Base-by-base conservation (phyloP, 2,329 filamentous ascomycete species). In the Fusarium dimerum region DNA sequence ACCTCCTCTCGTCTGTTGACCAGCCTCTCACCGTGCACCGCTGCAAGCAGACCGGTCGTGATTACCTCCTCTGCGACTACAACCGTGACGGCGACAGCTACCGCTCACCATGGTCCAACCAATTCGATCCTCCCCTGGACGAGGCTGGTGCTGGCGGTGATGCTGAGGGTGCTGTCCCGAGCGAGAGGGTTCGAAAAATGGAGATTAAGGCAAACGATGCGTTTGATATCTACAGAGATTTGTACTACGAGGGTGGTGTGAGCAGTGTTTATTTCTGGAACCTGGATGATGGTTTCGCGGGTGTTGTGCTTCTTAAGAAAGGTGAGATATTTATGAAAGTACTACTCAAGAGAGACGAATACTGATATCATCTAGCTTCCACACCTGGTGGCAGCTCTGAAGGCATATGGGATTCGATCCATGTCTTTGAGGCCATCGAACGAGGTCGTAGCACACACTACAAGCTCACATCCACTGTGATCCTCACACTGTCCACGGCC, bases 221-320 rank as follows among this genome's bases (percentile, higher is more conserved):
- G 6, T 96, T 99, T 75, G 94, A 99, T 74, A 86, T 97, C 49
- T 99, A 99, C 75, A 80, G 94, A 57, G 93, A 97, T 73, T 77
- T 99, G 74, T 99, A 96, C 77, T 96, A 96, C 70, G 94, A 97
- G 77, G 94, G 94, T 5, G 93, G 94, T 29, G 90, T 96, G 55
- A 94, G 90, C 63, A 95, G 90, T 68, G 94, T 97, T 39, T 99
- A 99, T 74, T 90, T 99, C 58, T 99, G 94, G 94, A 94, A 97
- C 70, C 77, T 97, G 71, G 94, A 99, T 66, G 94, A 99, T 73
- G 94, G 94, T 9, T 99, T 99, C 70, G 94, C 94, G 0, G 94
- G 94, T 1, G 94, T 97, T 2, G 92, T 99, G 50, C 74, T 99
- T 65, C 76, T 99, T 68, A 99, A 99, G 82, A 99, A 99, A 77